These are phyloP conservation scores for Brasenia schreberi DNA, from an alignment of 164 flowering plant genomes.

Conservation along the genomic window DNA sequence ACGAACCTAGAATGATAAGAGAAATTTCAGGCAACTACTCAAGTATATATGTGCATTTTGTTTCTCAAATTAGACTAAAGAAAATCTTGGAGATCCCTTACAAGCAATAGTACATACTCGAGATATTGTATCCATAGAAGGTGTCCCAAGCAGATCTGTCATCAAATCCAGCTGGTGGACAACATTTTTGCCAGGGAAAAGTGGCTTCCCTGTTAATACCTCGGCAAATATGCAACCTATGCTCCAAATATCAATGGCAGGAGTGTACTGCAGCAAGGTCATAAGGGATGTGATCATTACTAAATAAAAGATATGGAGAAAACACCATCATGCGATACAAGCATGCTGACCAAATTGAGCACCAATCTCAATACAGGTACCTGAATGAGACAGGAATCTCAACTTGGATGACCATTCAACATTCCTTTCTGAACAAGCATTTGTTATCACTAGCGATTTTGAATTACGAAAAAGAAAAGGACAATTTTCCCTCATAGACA, in stretches of 20 bases:
- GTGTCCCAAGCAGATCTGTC: constrained; percentile 95
- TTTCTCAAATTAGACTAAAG: not conserved
- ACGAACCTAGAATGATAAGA: constrained; percentile 39
- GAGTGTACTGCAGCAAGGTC: constrained; percentile 59
- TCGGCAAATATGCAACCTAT: constrained; percentile 98
- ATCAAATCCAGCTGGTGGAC: constrained; percentile 95
- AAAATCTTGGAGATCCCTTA: not conserved
- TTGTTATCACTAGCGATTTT: not conserved
- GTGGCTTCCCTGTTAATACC: constrained; percentile 78
- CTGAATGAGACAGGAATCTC: constrained; percentile 14
- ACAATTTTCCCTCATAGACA: not conserved
- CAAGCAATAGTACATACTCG: constrained; percentile 30
- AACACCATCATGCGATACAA: not conserved
- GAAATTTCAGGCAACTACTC: constrained; percentile 1
- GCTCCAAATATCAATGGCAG: constrained; percentile 97
- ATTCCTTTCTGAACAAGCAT: constrained; percentile 20
- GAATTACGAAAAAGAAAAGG: too few species aligned
- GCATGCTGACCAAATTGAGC: not conserved
- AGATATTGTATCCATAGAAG: constrained; percentile 73
- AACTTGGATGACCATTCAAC: constrained; percentile 14
- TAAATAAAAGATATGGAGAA: not conserved
- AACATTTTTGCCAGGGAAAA: constrained; percentile 95
- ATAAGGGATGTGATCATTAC: not conserved
- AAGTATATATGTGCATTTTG: not conserved
- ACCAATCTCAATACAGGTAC: constrained; percentile 14